Conservation (phyloP, 2,329 filamentous ascomycete genomes). For the Aspergillus viridinutans region DNA sequence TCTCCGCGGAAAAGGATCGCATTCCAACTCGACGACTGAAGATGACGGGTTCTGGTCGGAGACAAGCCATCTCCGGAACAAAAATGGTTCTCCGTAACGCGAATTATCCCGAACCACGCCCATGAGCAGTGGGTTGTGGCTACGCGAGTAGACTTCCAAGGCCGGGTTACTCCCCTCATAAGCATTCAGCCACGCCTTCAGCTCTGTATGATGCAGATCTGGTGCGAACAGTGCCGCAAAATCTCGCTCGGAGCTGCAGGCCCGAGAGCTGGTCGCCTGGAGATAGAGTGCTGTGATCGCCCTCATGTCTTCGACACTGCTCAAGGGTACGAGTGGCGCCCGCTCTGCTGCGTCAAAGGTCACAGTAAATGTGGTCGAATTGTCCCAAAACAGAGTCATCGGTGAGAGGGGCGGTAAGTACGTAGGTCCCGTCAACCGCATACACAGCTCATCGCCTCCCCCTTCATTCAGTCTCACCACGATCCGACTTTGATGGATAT, state of each 20-base stretch:
- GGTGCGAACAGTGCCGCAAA: constrained; percentile 28
- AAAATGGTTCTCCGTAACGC: constrained; percentile 20
- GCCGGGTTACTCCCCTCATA: constrained; percentile 21
- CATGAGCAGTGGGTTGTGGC: not conserved
- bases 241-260: constrained; percentile 11
- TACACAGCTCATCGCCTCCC: constrained; percentile 11
- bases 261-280: constrained; percentile 16
- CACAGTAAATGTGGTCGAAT: constrained; percentile 16
- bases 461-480: constrained; percentile 12
- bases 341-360: constrained; percentile 13
- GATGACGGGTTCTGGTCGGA: constrained; percentile 1
- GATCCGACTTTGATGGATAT: constrained; percentile 21
- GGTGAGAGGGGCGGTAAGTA: constrained; percentile 13
- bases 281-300: constrained; percentile 29
- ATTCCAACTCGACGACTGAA: constrained; percentile 21
- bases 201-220: constrained; percentile 8
- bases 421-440: constrained; percentile 20
- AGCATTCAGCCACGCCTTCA: constrained; percentile 18
- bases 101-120: constrained; percentile 27
- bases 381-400: constrained; percentile 28
- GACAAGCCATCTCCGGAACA: constrained; percentile 24
- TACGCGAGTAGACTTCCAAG: constrained; percentile 16
- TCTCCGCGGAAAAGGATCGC: constrained; percentile 21
- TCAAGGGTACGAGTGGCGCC: constrained; percentile 5
- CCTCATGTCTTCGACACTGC: constrained; percentile 27